Percentiles rank a stretch among this genome's conserved stretches.
Conservation (phyloP, 169 alveolate species). For the Perkinsus chesapeaki region DNA sequence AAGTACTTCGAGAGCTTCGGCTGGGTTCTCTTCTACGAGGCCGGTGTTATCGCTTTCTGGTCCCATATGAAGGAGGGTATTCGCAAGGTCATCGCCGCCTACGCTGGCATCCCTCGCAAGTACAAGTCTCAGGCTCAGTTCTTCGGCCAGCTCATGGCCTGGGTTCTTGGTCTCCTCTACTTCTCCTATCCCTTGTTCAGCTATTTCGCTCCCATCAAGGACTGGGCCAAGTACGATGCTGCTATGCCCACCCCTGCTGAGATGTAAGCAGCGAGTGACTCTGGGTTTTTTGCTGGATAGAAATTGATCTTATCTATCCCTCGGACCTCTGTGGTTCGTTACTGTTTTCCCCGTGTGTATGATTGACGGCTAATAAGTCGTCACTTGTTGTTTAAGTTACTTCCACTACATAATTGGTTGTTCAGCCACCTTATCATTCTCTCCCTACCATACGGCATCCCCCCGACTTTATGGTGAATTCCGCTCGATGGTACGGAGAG, state of each 20-base stretch:
- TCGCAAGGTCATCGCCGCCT: not conserved
- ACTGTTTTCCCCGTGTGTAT: too few relatives aligned
- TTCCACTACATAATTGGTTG: too few relatives aligned
- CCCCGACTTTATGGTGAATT: too few relatives aligned
- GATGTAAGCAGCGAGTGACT: not conserved
- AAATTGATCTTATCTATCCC: too few relatives aligned
- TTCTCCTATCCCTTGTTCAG: constrained; percentile 9
- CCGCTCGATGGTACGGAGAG: too few relatives aligned
- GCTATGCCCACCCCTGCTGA: not conserved
- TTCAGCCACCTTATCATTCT: too few relatives aligned
- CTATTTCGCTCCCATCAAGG: constrained; percentile 2
- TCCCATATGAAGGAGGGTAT: constrained; percentile 1
- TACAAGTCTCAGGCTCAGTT: constrained; percentile 4
- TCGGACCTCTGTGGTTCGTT: too few relatives aligned
- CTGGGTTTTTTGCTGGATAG: too few relatives aligned
- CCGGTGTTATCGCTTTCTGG: not conserved
- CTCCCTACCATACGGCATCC: too few relatives aligned
- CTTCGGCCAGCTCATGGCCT: constrained; percentile 4
- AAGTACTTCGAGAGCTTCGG: constrained; percentile 9
- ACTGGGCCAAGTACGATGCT: constrained; percentile 5
- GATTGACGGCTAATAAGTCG: too few relatives aligned
- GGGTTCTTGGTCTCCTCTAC: constrained; percentile 1
- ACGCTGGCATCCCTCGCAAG: constrained; percentile 2
- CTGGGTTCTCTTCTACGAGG: constrained; percentile 8
- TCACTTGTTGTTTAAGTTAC: too few relatives aligned